These are phyloP conservation scores for Spathaspora sp. DNA, from an alignment of 805 yeast genomes.

Conservation along the genomic window DNA sequence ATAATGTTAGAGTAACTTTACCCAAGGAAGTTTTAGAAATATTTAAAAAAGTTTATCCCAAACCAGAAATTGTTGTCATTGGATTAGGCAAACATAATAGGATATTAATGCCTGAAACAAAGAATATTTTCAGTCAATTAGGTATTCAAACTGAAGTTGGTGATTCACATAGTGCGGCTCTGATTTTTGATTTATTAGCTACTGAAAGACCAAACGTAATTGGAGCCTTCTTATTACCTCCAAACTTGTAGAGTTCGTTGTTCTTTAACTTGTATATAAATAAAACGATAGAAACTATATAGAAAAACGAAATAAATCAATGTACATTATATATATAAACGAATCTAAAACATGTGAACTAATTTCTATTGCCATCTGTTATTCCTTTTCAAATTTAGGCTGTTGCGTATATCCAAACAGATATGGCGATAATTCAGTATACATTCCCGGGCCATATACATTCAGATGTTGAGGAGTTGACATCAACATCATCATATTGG, in stretches of 20 bases:
- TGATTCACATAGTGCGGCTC: constrained; percentile 61
- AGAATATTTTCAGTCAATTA: constrained; percentile 44
- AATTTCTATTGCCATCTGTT: not conserved
- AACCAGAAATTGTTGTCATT: constrained; percentile 70
- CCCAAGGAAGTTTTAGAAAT: constrained; percentile 41
- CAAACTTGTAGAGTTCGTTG: constrained; percentile 41
- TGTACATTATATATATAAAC: not conserved
- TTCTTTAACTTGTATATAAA: not conserved
- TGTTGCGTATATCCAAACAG: not conserved
- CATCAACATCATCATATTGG: constrained; percentile 22
- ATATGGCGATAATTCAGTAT: not conserved
- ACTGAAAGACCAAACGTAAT: constrained; percentile 75
- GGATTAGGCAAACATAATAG: constrained; percentile 69
- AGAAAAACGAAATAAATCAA: not conserved
- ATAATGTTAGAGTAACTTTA: constrained; percentile 52
- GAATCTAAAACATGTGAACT: not conserved
- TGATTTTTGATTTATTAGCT: constrained; percentile 69
- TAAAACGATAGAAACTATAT: not conserved
- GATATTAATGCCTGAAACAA: constrained; percentile 55
- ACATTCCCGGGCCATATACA: constrained; percentile 1
- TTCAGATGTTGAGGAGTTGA: constrained; percentile 41
- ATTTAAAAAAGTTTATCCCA: constrained; percentile 59
- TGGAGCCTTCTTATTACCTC: constrained; percentile 72
- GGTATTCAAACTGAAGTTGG: constrained; percentile 73
- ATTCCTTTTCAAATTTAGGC: not conserved